A percentile compares a stretch with the other conserved stretches of the same genome.
Conservation (phyloP, 78 protist species). For the Protostelium mycophagum region DNA sequence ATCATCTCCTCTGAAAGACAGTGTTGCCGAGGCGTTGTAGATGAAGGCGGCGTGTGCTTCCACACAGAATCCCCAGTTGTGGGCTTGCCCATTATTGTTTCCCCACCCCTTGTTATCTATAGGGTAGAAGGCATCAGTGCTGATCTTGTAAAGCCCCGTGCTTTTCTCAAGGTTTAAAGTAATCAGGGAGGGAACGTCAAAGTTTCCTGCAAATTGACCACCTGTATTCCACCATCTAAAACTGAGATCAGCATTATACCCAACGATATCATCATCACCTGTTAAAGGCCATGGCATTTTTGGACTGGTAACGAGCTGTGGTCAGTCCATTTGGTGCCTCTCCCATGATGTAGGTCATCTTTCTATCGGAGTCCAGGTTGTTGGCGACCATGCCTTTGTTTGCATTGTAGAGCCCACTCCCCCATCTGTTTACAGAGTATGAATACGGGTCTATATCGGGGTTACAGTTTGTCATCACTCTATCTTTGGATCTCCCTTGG, state of each 20-base stretch:
- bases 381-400: not conserved
- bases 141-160: not conserved
- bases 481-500: too few relatives aligned
- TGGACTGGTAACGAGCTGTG: not conserved
- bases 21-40: not conserved
- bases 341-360: not conserved
- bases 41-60: conserved; percentile 8
- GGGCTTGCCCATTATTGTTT: not conserved
- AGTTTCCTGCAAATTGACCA: not conserved
- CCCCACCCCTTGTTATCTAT: not conserved
- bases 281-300: not conserved
- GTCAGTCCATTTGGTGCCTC: not conserved
- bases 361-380: not conserved
- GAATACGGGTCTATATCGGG: too few relatives aligned
- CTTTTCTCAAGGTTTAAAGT: not conserved
- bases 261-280: not conserved
- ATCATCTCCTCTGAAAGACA: conserved; percentile 30
- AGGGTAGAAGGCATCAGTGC: not conserved
- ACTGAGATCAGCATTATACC: too few relatives aligned
- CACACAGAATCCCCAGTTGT: conserved; percentile 44
- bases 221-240: not conserved
- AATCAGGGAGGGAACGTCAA: not conserved
- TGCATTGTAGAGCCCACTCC: not conserved
- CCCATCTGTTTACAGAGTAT: too few relatives aligned
- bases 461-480: too few relatives aligned